Conservation (phyloP, 306 rosid genomes). For the Cyamopsis tetragonoloba region DNA sequence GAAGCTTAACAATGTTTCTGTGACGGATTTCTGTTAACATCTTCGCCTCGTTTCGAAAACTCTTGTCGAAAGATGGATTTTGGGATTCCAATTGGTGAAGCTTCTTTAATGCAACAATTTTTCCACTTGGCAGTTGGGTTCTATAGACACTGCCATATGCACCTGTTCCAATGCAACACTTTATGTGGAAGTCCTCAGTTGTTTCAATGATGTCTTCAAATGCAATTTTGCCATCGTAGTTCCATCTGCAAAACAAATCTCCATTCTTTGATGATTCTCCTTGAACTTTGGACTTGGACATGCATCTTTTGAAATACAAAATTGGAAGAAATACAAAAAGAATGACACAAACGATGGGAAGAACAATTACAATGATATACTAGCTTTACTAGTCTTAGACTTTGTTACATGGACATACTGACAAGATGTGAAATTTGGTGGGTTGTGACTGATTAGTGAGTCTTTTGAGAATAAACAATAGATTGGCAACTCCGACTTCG, state of each 20-base stretch:
- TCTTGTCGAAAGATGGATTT: not conserved
- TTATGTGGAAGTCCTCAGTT: not conserved
- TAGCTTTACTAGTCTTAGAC: not conserved
- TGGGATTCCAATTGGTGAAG: conserved; percentile 16
- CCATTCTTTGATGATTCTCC: not conserved
- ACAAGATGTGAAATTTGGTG: not conserved
- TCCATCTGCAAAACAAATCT: conserved; percentile 6
- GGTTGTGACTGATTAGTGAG: not conserved
- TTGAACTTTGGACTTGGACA: not conserved
- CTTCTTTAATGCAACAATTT: conserved; percentile 22
- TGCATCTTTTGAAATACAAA: not conserved
- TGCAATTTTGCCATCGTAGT: conserved; percentile 20
- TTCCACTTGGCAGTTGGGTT: conserved; percentile 3
- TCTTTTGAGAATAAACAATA: not conserved
- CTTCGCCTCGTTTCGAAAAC: conserved; percentile 9
- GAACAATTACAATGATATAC: not conserved
- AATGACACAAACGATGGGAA: not conserved
- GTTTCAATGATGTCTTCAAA: conserved; percentile 16
- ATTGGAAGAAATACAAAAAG: not conserved
- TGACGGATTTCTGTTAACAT: not conserved
- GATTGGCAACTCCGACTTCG: not conserved
- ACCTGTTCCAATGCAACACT: conserved; percentile 3
- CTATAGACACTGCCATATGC: not conserved
- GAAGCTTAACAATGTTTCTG: conserved; percentile 4
- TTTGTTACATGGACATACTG: not conserved